Evolutionary conservation across 257 asterid species (phyloP), one percentile per base, ranked within the genome.

Genomic region (Solanum chmielewskii): DNA sequence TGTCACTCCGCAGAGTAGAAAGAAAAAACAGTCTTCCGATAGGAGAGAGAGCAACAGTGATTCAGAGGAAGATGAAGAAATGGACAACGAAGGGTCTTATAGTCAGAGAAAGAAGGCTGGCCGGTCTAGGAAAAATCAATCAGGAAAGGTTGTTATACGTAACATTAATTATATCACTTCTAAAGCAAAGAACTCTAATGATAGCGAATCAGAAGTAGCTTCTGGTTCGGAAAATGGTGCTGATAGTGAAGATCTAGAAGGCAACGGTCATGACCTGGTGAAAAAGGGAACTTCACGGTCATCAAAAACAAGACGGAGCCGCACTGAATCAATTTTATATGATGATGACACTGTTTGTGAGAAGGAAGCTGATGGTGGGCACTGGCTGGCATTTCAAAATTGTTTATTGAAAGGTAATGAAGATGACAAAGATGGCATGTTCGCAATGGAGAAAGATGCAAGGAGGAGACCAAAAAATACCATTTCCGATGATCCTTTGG

Each of bases 331-430:
- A n/a, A 84, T 87, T 86, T 88, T 88, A 64, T 49, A 83, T 78
- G 89, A 89, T 77, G 89, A 91, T 77, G 93, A 87, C 66, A 75
- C 93, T 87, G 27, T 76, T 84, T 37, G 69, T 86, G 96, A 91
- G 89, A 93, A 91, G 88, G 95, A 92, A 87, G 86, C 90, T 77
- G 98, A 92, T 88, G 90, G 93, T 81, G 91, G 91, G 29, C 93
- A 94, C 88, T 95, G 99, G 99, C 93, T 90, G 89, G 99, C 98
- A 88, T 96, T 96, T 89, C 98, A 96, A 91, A 92, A 91, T 91
- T 93, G 95, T 91, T 91, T 97, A 56, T 78, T 97, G 91, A 92
- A 91, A 89, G 94, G 96, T 84, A 91, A 89, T 71, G 91, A 92
- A 89, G 97, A 94, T 88, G 91, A 83, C 83, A 92, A 92, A 25